Evolutionary conservation across 1,284 basidiomycete genomes (phyloP).

Genomic region (Inonotus obliquus): DNA sequence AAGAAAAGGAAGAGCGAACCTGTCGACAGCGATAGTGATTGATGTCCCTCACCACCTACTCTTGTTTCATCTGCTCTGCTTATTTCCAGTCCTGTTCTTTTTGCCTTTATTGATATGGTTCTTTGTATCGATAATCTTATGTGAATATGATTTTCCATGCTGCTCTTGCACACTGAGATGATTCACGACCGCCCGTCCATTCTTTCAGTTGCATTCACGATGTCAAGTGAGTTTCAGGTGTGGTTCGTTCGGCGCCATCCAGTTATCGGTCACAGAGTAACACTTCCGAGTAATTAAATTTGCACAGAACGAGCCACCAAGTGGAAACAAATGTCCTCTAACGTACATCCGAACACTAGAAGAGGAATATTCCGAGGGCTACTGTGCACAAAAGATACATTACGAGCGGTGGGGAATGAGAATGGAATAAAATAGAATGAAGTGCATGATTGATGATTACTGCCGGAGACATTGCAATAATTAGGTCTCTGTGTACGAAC

Average conservation of each 20-base stretch:
- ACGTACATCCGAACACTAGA: not conserved
- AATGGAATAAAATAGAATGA: too few relatives aligned
- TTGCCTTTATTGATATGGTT: not conserved
- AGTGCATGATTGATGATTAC: too few relatives aligned
- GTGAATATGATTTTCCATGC: not conserved
- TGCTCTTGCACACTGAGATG: too few relatives aligned
- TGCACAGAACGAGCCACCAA: not conserved
- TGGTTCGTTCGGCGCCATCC: too few relatives aligned
- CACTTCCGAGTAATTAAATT: not conserved
- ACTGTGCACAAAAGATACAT: not conserved
- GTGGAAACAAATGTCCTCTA: not conserved
- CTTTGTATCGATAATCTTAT: not conserved
- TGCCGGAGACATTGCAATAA: too few relatives aligned
- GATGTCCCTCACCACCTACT: not conserved
- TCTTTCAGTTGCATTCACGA: too few relatives aligned
- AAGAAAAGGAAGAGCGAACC: constrained; percentile 30
- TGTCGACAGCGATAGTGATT: constrained; percentile 7
- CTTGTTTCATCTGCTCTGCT: not conserved
- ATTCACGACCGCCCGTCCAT: too few relatives aligned
- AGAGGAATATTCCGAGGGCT: not conserved
- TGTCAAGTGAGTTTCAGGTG: too few relatives aligned
- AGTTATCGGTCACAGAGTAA: not conserved
- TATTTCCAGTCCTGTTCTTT: not conserved
- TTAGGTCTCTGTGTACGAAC: too few relatives aligned
- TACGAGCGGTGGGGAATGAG: not conserved